phyloP scores from a whole-genome alignment of 2,329 filamentous ascomycete species.

The Leptosphaerulina australis region DNA sequence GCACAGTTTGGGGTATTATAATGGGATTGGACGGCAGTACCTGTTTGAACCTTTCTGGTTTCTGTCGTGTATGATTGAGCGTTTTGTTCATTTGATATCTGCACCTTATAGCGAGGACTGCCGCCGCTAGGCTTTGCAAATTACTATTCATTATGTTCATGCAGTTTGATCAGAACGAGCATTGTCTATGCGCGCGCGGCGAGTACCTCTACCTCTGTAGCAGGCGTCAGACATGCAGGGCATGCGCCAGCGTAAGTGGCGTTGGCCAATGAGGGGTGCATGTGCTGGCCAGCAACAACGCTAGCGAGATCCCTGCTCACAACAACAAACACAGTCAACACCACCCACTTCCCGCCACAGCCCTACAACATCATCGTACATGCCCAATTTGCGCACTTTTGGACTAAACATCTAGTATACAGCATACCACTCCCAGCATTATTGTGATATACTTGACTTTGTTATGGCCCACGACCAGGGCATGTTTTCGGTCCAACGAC shows the following conservation, averaged over 20 bases:
- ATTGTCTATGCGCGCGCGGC: not conserved
- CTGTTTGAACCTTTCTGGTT: slow-evolving; percentile 19
- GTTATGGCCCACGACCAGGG: slow-evolving; percentile 56
- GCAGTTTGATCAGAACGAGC: not conserved
- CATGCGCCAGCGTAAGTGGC: slow-evolving; percentile 1
- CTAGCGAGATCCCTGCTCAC: slow-evolving; percentile 27
- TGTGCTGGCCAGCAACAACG: slow-evolving; percentile 25
- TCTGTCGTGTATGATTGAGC: slow-evolving; percentile 19
- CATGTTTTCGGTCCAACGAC: slow-evolving; percentile 89
- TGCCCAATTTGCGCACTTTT: slow-evolving; percentile 1
- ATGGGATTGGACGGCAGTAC: slow-evolving; percentile 23
- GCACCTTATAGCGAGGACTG: slow-evolving; percentile 21
- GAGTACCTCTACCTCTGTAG: not conserved
- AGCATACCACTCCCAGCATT: not conserved
- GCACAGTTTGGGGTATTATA: slow-evolving; percentile 23
- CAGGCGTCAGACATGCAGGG: slow-evolving; percentile 2
- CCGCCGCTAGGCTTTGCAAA: slow-evolving; percentile 20
- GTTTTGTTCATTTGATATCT: slow-evolving; percentile 30
- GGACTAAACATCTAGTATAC: not conserved
- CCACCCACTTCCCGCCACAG: slow-evolving; percentile 18
- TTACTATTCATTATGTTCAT: slow-evolving; percentile 9
- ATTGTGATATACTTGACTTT: not conserved
- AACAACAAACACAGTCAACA: slow-evolving; percentile 44
- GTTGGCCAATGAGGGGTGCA: slow-evolving; percentile 9
- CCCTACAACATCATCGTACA: slow-evolving; percentile 15